Percentiles rank a stretch among this genome's conserved stretches.
phyloP scores from a whole-genome alignment of 1,139 yeast species.

The Saccharomyces hybrid region DNA sequence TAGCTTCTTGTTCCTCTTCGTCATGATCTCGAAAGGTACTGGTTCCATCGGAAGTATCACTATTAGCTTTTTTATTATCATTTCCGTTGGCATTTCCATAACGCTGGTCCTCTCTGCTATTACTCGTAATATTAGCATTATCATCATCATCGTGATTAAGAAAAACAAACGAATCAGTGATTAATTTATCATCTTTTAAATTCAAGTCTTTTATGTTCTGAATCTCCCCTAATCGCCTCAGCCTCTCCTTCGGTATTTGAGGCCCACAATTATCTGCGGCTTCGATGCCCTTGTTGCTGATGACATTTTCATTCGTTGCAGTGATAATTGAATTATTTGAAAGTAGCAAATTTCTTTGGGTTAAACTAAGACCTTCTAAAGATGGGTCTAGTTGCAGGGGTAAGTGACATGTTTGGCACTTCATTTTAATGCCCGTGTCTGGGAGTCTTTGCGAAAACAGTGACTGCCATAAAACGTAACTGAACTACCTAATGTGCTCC shows the following conservation, averaged over 20 bases:
- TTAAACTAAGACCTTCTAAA: conserved; percentile 42
- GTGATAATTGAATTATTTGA: conserved; percentile 25
- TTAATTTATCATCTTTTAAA: conserved; percentile 7
- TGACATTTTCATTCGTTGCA: conserved; percentile 14
- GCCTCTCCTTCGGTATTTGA: conserved; percentile 34
- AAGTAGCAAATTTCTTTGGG: conserved; percentile 43
- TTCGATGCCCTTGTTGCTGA: conserved; percentile 19
- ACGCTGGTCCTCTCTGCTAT: neutral
- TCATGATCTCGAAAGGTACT: neutral
- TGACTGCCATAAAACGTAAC: neutral
- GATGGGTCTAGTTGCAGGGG: conserved; percentile 53
- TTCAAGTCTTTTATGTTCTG: conserved; percentile 17
- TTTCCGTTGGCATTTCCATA: conserved; percentile 13
- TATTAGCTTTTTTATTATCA: conserved; percentile 10
- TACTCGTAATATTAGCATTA: conserved; percentile 7
- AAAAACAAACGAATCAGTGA: conserved; percentile 28
- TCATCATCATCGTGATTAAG: conserved; percentile 15
- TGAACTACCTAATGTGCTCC: neutral
- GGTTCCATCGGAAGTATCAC: conserved; percentile 5
- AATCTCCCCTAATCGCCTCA: conserved; percentile 26
- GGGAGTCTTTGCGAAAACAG: neutral
- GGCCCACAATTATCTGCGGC: conserved; percentile 9
- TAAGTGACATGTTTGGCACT: conserved; percentile 54
- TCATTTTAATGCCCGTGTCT: neutral
- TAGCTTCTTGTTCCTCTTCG: conserved; percentile 10